Evolutionary conservation across 225 moss, liverwort and hornwort species (phyloP).

Genomic region (Marchantia paleacea): DNA sequence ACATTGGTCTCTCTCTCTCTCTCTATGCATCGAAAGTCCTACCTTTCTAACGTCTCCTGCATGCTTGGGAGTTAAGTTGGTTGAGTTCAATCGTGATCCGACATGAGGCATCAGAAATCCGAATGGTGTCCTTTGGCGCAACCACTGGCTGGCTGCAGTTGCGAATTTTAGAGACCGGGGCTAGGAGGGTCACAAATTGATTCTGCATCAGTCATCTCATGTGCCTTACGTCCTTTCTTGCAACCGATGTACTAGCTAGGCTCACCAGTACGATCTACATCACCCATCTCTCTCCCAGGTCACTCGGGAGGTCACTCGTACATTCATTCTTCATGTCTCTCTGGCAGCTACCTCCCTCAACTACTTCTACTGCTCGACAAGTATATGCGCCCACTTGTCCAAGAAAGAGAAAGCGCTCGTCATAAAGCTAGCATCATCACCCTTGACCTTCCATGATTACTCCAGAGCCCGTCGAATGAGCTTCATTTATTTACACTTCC

Average conservation of each 20-base stretch:
- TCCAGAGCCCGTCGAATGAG: background rate
- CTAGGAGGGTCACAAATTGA: background rate
- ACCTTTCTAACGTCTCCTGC: background rate
- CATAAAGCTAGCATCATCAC: background rate
- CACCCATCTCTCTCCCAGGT: conserved; percentile 1
- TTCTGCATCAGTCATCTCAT: background rate
- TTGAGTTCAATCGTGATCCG: background rate
- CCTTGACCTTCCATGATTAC: background rate
- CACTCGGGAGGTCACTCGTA: background rate
- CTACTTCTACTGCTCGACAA: background rate
- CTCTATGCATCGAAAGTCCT: background rate
- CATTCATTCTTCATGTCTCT: background rate
- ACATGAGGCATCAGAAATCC: background rate
- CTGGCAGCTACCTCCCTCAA: no score
- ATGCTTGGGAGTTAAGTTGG: background rate
- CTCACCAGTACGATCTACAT: background rate
- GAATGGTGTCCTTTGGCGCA: background rate
- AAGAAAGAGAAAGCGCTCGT: background rate
- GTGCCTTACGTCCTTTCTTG: background rate
- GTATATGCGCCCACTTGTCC: background rate
- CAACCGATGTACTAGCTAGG: no score
- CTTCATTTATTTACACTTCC: background rate
- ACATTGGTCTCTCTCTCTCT: background rate
- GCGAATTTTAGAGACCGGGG: background rate
- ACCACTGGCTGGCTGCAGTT: background rate